Evolutionary conservation across 2,329 filamentous ascomycete species (phyloP), one percentile per base, ranked within the genome.

Genomic region (Colletotrichum tropicicola): DNA sequence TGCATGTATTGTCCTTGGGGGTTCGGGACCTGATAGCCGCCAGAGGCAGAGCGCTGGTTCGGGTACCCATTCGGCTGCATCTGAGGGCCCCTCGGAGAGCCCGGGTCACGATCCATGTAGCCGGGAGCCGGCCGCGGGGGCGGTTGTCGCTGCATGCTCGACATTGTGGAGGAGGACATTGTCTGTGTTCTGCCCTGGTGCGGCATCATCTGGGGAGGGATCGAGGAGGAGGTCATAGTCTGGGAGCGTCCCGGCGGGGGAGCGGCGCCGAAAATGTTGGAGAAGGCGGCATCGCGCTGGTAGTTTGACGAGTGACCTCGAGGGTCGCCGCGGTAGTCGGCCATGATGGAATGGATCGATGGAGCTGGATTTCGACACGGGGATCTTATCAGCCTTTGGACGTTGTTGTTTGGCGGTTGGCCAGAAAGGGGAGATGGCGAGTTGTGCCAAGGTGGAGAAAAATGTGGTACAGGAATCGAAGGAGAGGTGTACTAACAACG

Each of bases 281-380:
- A 93, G 79, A 97, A 99, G 70, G 95, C 96, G 71, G 93, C 93
- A 87, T 99, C 94, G 81, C 96, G 91, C 80, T 96, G 92, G 73
- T 84, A 85, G 74, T 85, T 85, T 68, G 83, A 81, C 58, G 82
- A 74, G 83, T 87, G 85, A 70, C 84, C 80, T 60, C 79, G 78
- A 53, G 78, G 78, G 69, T 77, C 79, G 74, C 86, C 81, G 67
- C 83, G 84, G 71, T 88, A 88, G 73, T 89, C 86, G 72, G 85
- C 83, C 86, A 89, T 89, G 73, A 68, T 78, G 66, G 59, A 37
- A 64, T 21, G 47, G 59, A 56, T 56, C 37, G 52, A 56, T 72
- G 70, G 70, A 73, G 83, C 82, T 71, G 83, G 51, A 27, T 32
- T 41, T 47, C 54, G 52, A 35, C 48, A 32, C 21, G 39, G 56